Conservation (phyloP, 805 yeast genomes). For the Yarrowia sp. region DNA sequence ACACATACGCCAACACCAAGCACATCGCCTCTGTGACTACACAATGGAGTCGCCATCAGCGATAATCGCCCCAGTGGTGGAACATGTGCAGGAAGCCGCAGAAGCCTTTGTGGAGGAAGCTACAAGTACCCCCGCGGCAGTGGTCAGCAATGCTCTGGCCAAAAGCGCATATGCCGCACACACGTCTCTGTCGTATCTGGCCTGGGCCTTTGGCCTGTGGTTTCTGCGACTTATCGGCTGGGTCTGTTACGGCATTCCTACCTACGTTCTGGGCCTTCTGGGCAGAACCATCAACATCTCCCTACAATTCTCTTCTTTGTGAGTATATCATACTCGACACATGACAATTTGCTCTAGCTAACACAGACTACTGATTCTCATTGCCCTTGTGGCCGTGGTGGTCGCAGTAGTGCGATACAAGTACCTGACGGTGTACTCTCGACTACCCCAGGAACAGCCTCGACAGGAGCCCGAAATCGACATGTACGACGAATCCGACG, state of each 20-base stretch:
- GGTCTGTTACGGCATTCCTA: slow-evolving; percentile 36
- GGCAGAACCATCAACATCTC: slow-evolving; percentile 52
- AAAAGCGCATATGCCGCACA: slow-evolving; percentile 20
- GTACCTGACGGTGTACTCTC: slow-evolving; percentile 62
- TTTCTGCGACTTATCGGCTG: slow-evolving; percentile 18
- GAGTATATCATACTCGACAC: not conserved
- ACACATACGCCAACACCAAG: too few relatives aligned
- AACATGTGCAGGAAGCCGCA: not conserved
- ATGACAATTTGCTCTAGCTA: slow-evolving; percentile 27
- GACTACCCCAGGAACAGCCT: slow-evolving; percentile 48
- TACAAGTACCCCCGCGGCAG: not conserved
- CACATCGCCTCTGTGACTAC: too few relatives aligned
- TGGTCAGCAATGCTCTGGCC: not conserved
- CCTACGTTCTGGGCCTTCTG: slow-evolving; percentile 37
- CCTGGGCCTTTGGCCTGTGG: slow-evolving; percentile 22
- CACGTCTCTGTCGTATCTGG: slow-evolving; percentile 1
- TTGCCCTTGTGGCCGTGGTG: slow-evolving; percentile 39
- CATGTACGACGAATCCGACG: slow-evolving; percentile 44
- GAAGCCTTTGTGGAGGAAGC: not conserved
- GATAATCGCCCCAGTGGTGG: not conserved
- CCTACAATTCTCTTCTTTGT: slow-evolving; percentile 48
- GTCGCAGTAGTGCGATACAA: slow-evolving; percentile 59
- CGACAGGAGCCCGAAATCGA: slow-evolving; percentile 48
- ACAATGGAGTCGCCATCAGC: not conserved
- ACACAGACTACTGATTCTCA: slow-evolving; percentile 31